A percentile compares a stretch with the other conserved stretches of the same genome.
Conservation (phyloP, 164 flowering plant genomes). For the Paratinospora sagittata region DNA sequence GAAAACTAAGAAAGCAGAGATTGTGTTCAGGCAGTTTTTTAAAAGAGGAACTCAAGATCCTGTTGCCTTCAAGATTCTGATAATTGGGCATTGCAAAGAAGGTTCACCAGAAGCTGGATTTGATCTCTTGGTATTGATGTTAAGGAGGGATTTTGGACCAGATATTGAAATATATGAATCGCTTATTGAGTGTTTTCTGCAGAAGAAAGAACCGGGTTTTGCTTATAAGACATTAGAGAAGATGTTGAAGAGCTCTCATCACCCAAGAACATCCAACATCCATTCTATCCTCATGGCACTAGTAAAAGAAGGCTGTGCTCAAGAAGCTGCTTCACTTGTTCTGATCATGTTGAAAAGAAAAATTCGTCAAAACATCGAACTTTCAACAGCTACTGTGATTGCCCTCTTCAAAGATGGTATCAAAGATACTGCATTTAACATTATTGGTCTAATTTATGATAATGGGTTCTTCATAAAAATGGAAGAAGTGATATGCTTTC, state of each 20-base stretch:
- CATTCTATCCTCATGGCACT: slow-evolving; percentile 41
- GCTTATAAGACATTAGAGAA: slow-evolving; percentile 55
- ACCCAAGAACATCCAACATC: slow-evolving; percentile 44
- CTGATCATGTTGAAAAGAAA: slow-evolving; percentile 48
- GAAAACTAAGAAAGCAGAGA: slow-evolving; percentile 59
- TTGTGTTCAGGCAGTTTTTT: slow-evolving; percentile 56
- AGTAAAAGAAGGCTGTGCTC: slow-evolving; percentile 28
- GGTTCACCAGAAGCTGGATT: slow-evolving; percentile 28
- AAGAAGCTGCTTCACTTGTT: slow-evolving; percentile 50
- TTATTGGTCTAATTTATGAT: slow-evolving; percentile 40
- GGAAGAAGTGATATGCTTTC: slow-evolving; percentile 45
- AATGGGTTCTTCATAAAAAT: slow-evolving; percentile 50
- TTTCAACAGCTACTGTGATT: slow-evolving; percentile 43
- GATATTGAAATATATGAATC: slow-evolving; percentile 46
- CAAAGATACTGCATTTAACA: slow-evolving; percentile 37
- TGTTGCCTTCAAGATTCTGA: slow-evolving; percentile 49
- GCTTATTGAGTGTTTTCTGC: slow-evolving; percentile 51
- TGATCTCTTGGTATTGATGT: slow-evolving; percentile 48
- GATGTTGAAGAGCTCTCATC: slow-evolving; percentile 63
- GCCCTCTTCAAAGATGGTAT: slow-evolving; percentile 34
- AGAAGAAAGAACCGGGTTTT: slow-evolving; percentile 35
- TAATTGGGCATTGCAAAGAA: slow-evolving; percentile 76
- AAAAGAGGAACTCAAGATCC: slow-evolving; percentile 75
- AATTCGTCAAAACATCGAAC: slow-evolving; percentile 44
- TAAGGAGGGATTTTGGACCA: slow-evolving; percentile 61